phyloP scores from a whole-genome alignment of 352 stramenopile genomes.

The Pythium brachiatum region DNA sequence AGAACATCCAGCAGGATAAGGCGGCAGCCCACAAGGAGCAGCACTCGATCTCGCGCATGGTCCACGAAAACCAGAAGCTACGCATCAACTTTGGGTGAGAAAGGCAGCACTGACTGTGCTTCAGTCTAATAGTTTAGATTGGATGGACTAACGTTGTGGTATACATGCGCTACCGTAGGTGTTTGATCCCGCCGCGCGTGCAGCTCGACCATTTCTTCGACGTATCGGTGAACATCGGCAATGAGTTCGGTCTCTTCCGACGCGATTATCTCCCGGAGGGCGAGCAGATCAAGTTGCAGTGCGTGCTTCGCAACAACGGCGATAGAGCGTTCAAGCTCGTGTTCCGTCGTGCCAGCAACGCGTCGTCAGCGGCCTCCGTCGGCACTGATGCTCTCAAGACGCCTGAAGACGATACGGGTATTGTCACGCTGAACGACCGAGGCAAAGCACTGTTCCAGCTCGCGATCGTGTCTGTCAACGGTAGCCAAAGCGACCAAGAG shows the following conservation, averaged over 20 bases:
- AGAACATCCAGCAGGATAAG: slow-evolving; percentile 51
- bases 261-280: slow-evolving; percentile 42
- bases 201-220: slow-evolving; percentile 53
- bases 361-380: slow-evolving; percentile 17
- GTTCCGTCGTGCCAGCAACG: slow-evolving; percentile 17
- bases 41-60: slow-evolving; percentile 66
- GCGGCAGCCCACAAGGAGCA: slow-evolving; percentile 48
- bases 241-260: slow-evolving; percentile 81
- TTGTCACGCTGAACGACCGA: slow-evolving; percentile 53
- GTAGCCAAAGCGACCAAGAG: not conserved
- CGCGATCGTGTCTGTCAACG: slow-evolving; percentile 27
- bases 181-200: slow-evolving; percentile 53
- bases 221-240: slow-evolving; percentile 71
- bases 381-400: slow-evolving; percentile 1
- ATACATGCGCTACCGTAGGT: slow-evolving; percentile 31
- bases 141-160: not conserved
- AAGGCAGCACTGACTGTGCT: not conserved
- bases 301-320: slow-evolving; percentile 38
- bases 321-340: slow-evolving; percentile 30
- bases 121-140: too few relatives aligned
- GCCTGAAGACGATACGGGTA: slow-evolving; percentile 23
- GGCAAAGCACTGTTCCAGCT: slow-evolving; percentile 54
- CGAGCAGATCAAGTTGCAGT: slow-evolving; percentile 51
- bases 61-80: slow-evolving; percentile 75
- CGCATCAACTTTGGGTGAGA: slow-evolving; percentile 75